phyloP scores from a whole-genome alignment of 129 eudicot genomes.

The Saposhnikovia divaricata region DNA sequence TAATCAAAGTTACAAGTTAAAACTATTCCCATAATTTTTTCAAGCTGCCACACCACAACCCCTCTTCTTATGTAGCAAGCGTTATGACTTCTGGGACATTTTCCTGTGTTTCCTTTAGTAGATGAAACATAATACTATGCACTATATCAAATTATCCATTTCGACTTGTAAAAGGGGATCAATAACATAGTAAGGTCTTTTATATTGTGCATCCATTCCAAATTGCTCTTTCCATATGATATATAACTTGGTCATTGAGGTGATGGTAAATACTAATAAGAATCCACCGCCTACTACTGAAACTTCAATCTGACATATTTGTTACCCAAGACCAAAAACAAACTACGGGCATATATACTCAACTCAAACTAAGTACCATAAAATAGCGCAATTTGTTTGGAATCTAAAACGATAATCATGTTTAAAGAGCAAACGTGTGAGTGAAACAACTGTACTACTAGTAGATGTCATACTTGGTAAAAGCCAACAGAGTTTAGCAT shows the following conservation, averaged over 20 bases:
- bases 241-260: neutral
- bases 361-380: neutral
- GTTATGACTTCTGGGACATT: neutral
- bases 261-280: neutral
- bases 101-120: neutral
- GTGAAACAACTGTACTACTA: neutral
- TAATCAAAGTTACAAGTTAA: neutral
- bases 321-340: neutral
- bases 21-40: neutral
- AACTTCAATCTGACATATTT: neutral
- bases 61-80: neutral
- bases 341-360: neutral
- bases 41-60: neutral
- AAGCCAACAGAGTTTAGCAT: constrained; percentile 84
- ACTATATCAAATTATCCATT: neutral
- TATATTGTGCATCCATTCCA: neutral
- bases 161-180: neutral
- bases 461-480: constrained; percentile 43
- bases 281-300: neutral
- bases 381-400: neutral
- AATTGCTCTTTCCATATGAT: neutral
- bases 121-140: neutral
- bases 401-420: neutral
- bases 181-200: neutral
- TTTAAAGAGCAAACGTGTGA: neutral